Conservation (phyloP, 768 basidiomycete species). For the Naganishia onofrii region DNA sequence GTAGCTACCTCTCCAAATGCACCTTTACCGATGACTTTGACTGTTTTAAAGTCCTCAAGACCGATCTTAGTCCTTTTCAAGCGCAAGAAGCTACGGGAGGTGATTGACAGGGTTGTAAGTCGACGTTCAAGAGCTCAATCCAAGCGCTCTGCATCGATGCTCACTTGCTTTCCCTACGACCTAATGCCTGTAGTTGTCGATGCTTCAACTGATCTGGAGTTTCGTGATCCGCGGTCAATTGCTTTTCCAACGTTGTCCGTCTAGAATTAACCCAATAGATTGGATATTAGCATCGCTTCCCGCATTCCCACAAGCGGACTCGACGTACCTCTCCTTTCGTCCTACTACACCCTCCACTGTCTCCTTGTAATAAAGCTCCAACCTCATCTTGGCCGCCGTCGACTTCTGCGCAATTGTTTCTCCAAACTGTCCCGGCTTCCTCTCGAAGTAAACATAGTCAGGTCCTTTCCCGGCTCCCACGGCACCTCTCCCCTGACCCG, state of each 20-base stretch:
- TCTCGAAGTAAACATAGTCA: slow-evolving; percentile 93
- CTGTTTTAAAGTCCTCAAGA: slow-evolving; percentile 86
- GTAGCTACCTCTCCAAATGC: slow-evolving; percentile 87
- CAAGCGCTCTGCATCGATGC: neutral
- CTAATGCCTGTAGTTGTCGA: slow-evolving; percentile 46
- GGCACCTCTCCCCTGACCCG: neutral
- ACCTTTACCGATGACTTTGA: slow-evolving; percentile 98
- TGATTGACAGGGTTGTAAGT: neutral
- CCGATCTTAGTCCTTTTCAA: slow-evolving; percentile 84
- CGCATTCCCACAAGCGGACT: neutral
- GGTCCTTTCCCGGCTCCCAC: slow-evolving; percentile 40
- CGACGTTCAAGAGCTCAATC: neutral
- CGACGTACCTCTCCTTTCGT: slow-evolving; percentile 73
- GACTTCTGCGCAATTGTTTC: slow-evolving; percentile 77
- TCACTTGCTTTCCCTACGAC: slow-evolving; percentile 49
- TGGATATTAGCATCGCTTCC: too few species aligned
- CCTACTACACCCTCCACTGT: slow-evolving; percentile 94
- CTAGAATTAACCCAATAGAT: slow-evolving; percentile 21
- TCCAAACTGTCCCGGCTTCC: slow-evolving; percentile 71
- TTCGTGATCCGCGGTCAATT: slow-evolving; percentile 41
- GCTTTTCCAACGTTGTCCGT: slow-evolving; percentile 46
- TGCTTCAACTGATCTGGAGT: slow-evolving; percentile 48
- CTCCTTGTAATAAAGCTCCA: slow-evolving; percentile 95
- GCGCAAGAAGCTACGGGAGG: slow-evolving; percentile 70
- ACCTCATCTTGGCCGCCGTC: slow-evolving; percentile 86